A percentile compares a stretch with the other conserved stretches of the same genome.
phyloP scores from a whole-genome alignment of 257 asterid genomes.

The Solanum clarkiae region DNA sequence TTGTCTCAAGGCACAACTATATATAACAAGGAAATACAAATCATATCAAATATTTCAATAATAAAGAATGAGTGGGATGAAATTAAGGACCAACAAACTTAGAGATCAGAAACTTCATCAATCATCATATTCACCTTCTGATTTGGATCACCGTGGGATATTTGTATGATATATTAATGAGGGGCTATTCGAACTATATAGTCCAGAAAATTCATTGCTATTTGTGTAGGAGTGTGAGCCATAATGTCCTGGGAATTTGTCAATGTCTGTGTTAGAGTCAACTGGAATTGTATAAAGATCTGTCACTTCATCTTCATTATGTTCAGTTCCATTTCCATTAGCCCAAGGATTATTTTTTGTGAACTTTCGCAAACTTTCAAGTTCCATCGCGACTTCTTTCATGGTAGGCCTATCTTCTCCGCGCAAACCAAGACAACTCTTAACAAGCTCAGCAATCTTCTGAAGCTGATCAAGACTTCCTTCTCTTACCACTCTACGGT shows the following conservation, averaged over 20 bases:
- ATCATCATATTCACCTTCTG: neutral
- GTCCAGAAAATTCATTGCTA: neutral
- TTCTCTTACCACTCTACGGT: conserved; percentile 23
- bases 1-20: neutral
- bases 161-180: neutral
- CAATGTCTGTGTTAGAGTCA: neutral
- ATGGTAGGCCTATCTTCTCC: conserved; percentile 39
- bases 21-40: neutral
- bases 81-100: too few relatives aligned
- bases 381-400: conserved; percentile 44
- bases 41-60: neutral
- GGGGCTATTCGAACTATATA: neutral
- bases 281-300: neutral
- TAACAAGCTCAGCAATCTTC: conserved; percentile 20
- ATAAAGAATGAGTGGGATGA: neutral
- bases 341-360: neutral
- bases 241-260: neutral
- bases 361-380: conserved; percentile 16
- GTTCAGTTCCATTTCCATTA: conserved; percentile 6
- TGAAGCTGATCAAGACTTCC: conserved; percentile 26
- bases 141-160: neutral
- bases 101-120: neutral
- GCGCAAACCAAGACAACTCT: conserved; percentile 23
- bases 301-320: conserved; percentile 8
- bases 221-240: neutral